Evolutionary conservation across 2,329 filamentous ascomycete species (phyloP).

Genomic region (Fusarium concolor): DNA sequence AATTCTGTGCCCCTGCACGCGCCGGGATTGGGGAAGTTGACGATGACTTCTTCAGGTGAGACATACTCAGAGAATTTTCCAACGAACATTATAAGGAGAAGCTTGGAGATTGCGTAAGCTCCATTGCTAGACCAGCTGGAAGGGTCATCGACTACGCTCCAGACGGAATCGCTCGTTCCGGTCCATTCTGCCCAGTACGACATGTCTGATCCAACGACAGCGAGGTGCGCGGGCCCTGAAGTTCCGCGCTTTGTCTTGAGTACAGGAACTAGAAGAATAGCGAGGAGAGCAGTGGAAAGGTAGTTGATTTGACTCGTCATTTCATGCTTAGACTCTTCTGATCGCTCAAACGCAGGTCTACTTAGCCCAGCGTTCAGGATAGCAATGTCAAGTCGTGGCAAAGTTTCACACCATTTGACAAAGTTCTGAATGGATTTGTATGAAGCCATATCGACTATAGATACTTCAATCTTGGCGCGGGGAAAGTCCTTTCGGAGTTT

Average conservation of each 20-base stretch:
- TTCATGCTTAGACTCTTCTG: slow-evolving; percentile 54
- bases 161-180: slow-evolving; percentile 39
- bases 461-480: slow-evolving; percentile 58
- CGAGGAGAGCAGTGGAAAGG: slow-evolving; percentile 51
- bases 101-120: slow-evolving; percentile 46
- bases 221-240: slow-evolving; percentile 40
- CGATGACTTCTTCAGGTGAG: slow-evolving; percentile 53
- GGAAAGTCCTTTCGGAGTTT: slow-evolving; percentile 43
- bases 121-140: slow-evolving; percentile 32
- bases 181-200: slow-evolving; percentile 45
- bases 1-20: slow-evolving; percentile 58
- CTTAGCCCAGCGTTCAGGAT: slow-evolving; percentile 61
- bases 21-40: slow-evolving; percentile 62
- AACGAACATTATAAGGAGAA: slow-evolving; percentile 52
- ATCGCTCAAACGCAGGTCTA: slow-evolving; percentile 38
- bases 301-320: slow-evolving; percentile 56
- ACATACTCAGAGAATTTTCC: slow-evolving; percentile 54
- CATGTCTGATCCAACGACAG: slow-evolving; percentile 49
- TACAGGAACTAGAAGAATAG: slow-evolving; percentile 49
- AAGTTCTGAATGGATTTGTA: slow-evolving; percentile 61
- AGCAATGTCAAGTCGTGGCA: slow-evolving; percentile 57
- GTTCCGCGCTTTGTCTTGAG: slow-evolving; percentile 44
- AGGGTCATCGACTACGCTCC: slow-evolving; percentile 29
- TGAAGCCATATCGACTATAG: slow-evolving; percentile 59
- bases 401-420: slow-evolving; percentile 46